Evolutionary conservation across 768 basidiomycete genomes (phyloP), one percentile per base, ranked within the genome.

Genomic region (Cystofilobasidium ferigula): DNA sequence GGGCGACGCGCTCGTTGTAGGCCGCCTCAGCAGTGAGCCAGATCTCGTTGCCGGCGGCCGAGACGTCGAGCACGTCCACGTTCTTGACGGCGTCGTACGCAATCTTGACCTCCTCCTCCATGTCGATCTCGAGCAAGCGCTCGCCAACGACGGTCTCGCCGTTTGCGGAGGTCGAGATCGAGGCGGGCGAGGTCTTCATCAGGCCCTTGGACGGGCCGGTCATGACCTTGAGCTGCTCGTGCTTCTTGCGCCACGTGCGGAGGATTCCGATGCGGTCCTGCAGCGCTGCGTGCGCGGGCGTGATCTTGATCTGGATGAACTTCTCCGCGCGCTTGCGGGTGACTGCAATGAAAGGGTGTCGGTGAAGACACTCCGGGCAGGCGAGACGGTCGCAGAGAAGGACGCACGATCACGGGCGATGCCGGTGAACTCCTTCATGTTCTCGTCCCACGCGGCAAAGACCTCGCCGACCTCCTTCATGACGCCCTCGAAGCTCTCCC

Each of bases 1-100:
- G 81, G 2, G 95, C 87, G 30, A 98, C 93, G 26, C 93, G 86
- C 76, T 98, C 94, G 71, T 97, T 98, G 75, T 99, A 99, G 6
- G 92, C 91, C 63, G 89, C 91, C 77, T 98, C 95, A 1, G 93
- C 93, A 0, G 91, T 85, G 35, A 94, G 86, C 94, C 93, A 98
- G 60, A 97, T 94, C 76, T 97, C 91, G 20, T 89, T 92, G 3
- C 95, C 94, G 80, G 94, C 90, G 59, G 86, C 80, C 45, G 90
- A 89, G 8, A 97, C 91, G 75, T 99, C 95, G 62, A 99, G 79
- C 4, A 95, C 90, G 72, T 98, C 92, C 68, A 95, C 91, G 71
- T 89, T 84, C 80, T 95, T 98, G 72, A 99, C 83, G n/a, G 87
- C 85, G 74, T 99, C 94, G 75, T 97, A 99, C 67, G 90, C 91